Evolutionary conservation across 1,284 basidiomycete species (phyloP), one percentile per base, ranked within the genome.

Genomic region (Boletus sp.): DNA sequence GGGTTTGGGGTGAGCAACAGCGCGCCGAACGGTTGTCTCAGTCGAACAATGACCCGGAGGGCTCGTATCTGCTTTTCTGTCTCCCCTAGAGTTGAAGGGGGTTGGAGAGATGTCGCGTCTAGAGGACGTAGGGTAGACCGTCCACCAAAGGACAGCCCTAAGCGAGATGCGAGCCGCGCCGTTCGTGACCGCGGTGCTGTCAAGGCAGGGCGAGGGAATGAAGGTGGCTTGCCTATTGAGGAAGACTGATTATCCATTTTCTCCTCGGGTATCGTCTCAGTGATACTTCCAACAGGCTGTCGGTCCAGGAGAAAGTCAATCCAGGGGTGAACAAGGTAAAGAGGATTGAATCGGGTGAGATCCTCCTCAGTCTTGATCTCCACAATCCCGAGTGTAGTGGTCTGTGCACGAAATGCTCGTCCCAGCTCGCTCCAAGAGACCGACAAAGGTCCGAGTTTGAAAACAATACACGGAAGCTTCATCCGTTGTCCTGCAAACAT

Each of bases 311-410:
- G 46, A n/a, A 36, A 30, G 8, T 44, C 27, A 4, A 45, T 27
- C 45, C 45, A 46, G 5, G 45, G 45, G n/a, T 43, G 45, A 13
- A 40, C 7, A 9, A 50, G 35, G 10, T 14, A 38, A 0, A 51
- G 32, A 9, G 46, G 34, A n/a, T 26, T 10, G 1, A 50, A 6
- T 8, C 16, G 25, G 7, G 49, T 33, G 0, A 50, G 48, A 17
- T 51, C 27, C 1, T 51, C 41, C 5, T 10, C 5, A 0, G 41
- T 35, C 8, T 8, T 32, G 14, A 51, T 51, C n/a, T 33, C 22
- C 19, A 48, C 44, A 2, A 14, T 12, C 16, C 46, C 42, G 5
- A 48, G 26, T 2, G 8, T 7, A 19, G 23, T 6, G 6, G 40
- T 23, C 8, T 44, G 9, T 1, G 45, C 25, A 14, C 19, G 40